Conservation (phyloP, 345 rosid species). For the Ceriops tagal region DNA sequence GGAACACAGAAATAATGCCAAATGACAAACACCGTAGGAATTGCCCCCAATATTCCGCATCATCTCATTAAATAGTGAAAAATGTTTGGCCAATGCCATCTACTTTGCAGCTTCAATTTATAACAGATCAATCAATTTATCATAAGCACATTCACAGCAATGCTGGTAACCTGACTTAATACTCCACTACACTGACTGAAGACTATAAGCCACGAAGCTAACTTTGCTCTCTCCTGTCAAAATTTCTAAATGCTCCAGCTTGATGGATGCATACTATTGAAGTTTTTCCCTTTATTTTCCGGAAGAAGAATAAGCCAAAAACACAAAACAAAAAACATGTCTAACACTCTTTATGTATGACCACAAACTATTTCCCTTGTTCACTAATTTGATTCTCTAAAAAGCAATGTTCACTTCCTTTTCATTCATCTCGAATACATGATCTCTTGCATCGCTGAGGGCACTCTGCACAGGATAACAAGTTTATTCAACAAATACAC, state of each 20-base stretch:
- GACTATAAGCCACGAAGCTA: not conserved
- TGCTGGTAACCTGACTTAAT: not conserved
- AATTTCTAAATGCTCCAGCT: slow-evolving; percentile 6
- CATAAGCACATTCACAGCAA: not conserved
- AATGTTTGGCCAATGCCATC: not conserved
- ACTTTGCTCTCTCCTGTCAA: slow-evolving; percentile 16
- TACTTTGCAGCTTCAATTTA: not conserved
- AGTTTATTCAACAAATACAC: not conserved
- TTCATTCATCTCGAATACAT: slow-evolving; percentile 91
- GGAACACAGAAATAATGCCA: too few species aligned
- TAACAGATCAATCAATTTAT: slow-evolving; percentile 3
- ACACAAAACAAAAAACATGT: slow-evolving; percentile 2
- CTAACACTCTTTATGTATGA: slow-evolving; percentile 7
- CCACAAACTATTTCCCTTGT: slow-evolving; percentile 6
- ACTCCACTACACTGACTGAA: too few species aligned
- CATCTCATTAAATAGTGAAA: too few species aligned
- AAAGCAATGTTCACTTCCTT: slow-evolving; percentile 82
- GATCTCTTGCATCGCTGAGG: slow-evolving; percentile 82
- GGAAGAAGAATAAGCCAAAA: slow-evolving; percentile 19
- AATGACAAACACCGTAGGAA: not conserved
- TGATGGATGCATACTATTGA: not conserved
- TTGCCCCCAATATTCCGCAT: not conserved
- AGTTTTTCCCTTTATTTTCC: slow-evolving; percentile 16
- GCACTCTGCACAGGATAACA: slow-evolving; percentile 57
- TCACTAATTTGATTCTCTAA: slow-evolving; percentile 31